These are phyloP conservation scores for Cytospora piceicola DNA, from an alignment of 2,329 filamentous ascomycete genomes.

Conservation along the genomic window DNA sequence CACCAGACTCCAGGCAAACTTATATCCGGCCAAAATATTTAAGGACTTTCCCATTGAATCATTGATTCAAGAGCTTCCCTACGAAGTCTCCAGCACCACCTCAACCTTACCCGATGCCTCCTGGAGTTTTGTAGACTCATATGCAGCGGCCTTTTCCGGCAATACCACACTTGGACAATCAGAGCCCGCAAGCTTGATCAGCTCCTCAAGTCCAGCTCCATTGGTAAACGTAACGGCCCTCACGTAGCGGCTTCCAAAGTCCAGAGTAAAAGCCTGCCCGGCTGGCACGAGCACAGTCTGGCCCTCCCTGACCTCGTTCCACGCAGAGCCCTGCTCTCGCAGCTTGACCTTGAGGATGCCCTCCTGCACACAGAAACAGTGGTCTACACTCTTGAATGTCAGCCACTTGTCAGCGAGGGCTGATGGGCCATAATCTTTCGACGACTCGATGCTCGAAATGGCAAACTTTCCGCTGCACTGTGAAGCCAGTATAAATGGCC, in stretches of 20 bases:
- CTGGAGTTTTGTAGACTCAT: slow-evolving; percentile 34
- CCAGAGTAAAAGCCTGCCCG: slow-evolving; percentile 49
- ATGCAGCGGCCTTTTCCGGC: slow-evolving; percentile 41
- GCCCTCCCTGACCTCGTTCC: slow-evolving; percentile 47
- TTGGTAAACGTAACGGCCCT: slow-evolving; percentile 53
- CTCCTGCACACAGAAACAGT: slow-evolving; percentile 55
- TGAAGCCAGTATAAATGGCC: slow-evolving; percentile 53
- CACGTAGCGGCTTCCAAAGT: slow-evolving; percentile 51
- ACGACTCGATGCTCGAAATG: slow-evolving; percentile 57
- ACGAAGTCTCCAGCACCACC: not conserved
- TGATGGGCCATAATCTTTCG: slow-evolving; percentile 42
- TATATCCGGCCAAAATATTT: not conserved
- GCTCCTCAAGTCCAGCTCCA: slow-evolving; percentile 52
- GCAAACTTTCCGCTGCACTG: slow-evolving; percentile 55
- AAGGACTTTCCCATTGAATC: not conserved
- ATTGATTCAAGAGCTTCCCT: not conserved
- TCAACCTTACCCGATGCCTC: slow-evolving; percentile 16
- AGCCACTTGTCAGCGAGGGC: slow-evolving; percentile 42
- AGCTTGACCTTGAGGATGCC: slow-evolving; percentile 49
- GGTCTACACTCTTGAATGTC: slow-evolving; percentile 52
- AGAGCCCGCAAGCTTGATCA: slow-evolving; percentile 46
- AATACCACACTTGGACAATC: slow-evolving; percentile 42
- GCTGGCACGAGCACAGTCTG: slow-evolving; percentile 54
- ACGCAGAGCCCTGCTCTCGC: slow-evolving; percentile 36
- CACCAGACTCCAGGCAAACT: no score